phyloP scores from a whole-genome alignment of 2,329 filamentous ascomycete genomes.

The Cladorrhinum sp. region DNA sequence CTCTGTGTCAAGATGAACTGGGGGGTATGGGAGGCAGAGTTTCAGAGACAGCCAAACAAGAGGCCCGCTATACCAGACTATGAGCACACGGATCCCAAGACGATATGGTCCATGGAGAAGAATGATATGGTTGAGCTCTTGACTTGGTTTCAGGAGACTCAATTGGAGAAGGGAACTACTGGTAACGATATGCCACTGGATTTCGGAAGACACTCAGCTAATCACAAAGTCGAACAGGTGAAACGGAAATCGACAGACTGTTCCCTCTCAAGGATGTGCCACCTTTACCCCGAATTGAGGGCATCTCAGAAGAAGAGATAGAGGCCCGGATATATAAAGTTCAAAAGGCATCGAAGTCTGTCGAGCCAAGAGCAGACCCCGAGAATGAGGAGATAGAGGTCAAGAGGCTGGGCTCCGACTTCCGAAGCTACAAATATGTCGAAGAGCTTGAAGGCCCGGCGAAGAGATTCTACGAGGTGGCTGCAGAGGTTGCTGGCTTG shows the following conservation, averaged over 20 bases:
- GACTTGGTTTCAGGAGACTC: constrained; percentile 72
- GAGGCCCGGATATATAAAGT: constrained; percentile 24
- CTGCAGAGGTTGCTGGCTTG: constrained; percentile 39
- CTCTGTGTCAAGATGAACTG: constrained; percentile 66
- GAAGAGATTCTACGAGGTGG: constrained; percentile 41
- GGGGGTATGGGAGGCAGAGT: constrained; percentile 61
- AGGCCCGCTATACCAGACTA: constrained; percentile 28
- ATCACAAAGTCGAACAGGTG: constrained; percentile 7
- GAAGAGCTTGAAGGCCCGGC: constrained; percentile 40
- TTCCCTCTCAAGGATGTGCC: constrained; percentile 22
- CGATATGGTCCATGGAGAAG: constrained; percentile 47
- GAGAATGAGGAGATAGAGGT: constrained; percentile 9
- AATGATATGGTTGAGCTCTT: constrained; percentile 70
- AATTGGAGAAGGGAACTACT: constrained; percentile 37
- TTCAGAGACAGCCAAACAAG: constrained; percentile 34
- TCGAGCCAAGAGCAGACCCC: constrained; percentile 17
- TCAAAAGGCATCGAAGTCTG: constrained; percentile 27
- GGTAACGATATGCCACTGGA: not conserved
- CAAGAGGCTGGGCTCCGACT: constrained; percentile 33
- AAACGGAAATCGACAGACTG: constrained; percentile 24
- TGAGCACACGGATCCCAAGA: constrained; percentile 27
- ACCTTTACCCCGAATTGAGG: constrained; percentile 10
- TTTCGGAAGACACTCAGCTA: constrained; percentile 7
- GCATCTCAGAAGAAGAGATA: constrained; percentile 27
- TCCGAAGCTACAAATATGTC: constrained; percentile 37